These are phyloP conservation scores for Penicillium verhagenii DNA, from an alignment of 495 filamentous ascomycete genomes.

Conservation along the genomic window DNA sequence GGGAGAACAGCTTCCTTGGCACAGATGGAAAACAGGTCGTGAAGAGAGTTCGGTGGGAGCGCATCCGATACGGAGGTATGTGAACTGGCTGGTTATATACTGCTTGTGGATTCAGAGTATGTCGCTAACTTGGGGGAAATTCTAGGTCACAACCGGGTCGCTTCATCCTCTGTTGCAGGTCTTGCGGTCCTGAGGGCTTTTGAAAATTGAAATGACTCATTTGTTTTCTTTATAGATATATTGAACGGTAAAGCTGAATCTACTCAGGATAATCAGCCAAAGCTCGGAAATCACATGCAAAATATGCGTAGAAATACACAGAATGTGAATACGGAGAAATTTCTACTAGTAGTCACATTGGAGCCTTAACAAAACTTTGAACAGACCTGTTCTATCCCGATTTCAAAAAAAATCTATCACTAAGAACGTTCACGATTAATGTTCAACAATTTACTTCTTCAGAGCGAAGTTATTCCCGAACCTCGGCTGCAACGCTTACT, in stretches of 20 bases:
- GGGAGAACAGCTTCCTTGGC: constrained; percentile 32
- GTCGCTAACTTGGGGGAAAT: not conserved
- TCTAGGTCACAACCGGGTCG: constrained; percentile 50
- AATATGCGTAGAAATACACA: too few species aligned
- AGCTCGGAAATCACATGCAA: too few species aligned
- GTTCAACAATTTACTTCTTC: too few species aligned
- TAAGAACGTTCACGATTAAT: too few species aligned
- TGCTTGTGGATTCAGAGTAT: too few species aligned
- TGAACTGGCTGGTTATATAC: constrained; percentile 10
- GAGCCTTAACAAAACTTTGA: too few species aligned
- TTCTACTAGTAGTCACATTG: too few species aligned
- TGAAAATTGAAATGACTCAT: constrained; percentile 24
- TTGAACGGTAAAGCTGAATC: too few species aligned
- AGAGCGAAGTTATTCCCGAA: not conserved
- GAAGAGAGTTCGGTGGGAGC: constrained; percentile 50
- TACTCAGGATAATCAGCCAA: too few species aligned
- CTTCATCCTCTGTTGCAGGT: constrained; percentile 51
- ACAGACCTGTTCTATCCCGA: too few species aligned
- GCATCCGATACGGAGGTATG: constrained; percentile 48
- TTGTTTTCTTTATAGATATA: not conserved
- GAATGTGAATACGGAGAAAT: too few species aligned
- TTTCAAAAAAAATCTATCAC: too few species aligned
- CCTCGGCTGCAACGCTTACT: constrained; percentile 16
- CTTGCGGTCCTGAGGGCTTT: constrained; percentile 67
- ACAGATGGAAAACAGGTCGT: constrained; percentile 35